Percentiles rank a stretch among this genome's conserved stretches.
Conservation (phyloP, 1,139 yeast species). For the Blastobotrys serpentis region DNA sequence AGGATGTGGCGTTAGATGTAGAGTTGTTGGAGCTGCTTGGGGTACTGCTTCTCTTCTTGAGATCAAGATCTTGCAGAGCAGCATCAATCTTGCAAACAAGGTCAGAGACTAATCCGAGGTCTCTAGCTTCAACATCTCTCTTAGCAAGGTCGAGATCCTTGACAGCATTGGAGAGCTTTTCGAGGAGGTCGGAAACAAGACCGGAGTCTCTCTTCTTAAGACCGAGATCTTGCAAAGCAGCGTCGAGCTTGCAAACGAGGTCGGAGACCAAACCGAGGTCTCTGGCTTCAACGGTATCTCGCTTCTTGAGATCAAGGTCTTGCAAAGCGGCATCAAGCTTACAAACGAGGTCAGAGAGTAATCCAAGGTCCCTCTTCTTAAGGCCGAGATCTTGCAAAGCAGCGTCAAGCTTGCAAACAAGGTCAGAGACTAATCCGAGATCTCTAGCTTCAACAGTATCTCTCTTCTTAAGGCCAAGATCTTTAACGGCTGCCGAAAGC, state of each 20-base stretch:
- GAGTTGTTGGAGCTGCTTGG: background rate
- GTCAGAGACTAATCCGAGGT: background rate
- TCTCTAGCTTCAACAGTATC: background rate
- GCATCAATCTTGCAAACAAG: conserved; percentile 4
- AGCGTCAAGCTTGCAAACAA: conserved; percentile 4
- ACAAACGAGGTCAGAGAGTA: background rate
- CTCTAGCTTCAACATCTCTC: background rate
- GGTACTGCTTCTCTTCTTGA: background rate
- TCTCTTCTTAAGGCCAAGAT: background rate
- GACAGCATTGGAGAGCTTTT: background rate
- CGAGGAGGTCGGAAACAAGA: background rate
- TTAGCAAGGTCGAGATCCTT: background rate
- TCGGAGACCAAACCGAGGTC: conserved; percentile 3
- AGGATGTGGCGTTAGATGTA: conserved; percentile 1
- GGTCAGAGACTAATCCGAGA: background rate
- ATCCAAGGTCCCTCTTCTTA: background rate
- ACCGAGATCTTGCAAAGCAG: background rate
- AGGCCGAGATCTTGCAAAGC: conserved; percentile 1
- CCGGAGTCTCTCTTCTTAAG: conserved; percentile 1
- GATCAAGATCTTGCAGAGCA: background rate
- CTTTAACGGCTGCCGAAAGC: background rate
- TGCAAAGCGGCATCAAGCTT: background rate
- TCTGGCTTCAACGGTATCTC: background rate
- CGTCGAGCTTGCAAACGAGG: conserved; percentile 3
- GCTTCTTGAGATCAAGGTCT: background rate